These are phyloP conservation scores for Arabidopsis suecica DNA, from an alignment of 345 rosid genomes.

Conservation along the genomic window DNA sequence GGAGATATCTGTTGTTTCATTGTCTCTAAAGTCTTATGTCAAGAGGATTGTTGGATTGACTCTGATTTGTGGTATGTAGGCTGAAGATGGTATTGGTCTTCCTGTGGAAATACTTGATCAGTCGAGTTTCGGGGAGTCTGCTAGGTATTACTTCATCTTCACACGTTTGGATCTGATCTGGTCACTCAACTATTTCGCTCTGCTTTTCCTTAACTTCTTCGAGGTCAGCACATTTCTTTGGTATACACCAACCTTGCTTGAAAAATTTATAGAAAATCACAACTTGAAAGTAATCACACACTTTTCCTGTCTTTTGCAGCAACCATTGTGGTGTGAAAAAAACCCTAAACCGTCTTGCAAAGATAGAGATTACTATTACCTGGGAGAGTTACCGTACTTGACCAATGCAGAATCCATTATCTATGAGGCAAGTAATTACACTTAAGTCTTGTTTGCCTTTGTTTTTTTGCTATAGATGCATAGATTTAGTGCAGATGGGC, in stretches of 20 bases:
- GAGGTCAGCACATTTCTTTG: slow-evolving; percentile 62
- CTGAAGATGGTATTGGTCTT: slow-evolving; percentile 92
- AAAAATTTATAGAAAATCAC: neutral
- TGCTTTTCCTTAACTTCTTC: slow-evolving; percentile 74
- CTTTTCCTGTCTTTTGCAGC: slow-evolving; percentile 53
- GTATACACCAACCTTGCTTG: neutral
- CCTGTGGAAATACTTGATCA: slow-evolving; percentile 89
- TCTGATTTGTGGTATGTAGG: slow-evolving; percentile 53
- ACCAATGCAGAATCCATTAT: slow-evolving; percentile 66
- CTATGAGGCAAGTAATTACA: slow-evolving; percentile 63
- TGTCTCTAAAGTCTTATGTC: neutral
- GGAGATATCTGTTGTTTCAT: neutral
- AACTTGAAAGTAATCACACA: neutral
- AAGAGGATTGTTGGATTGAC: slow-evolving; percentile 8
- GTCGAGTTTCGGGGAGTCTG: slow-evolving; percentile 64
- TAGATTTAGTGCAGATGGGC: neutral
- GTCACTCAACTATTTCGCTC: slow-evolving; percentile 87
- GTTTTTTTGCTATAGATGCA: neutral
- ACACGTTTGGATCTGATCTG: slow-evolving; percentile 68
- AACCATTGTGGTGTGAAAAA: slow-evolving; percentile 86
- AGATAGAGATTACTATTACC: slow-evolving; percentile 75
- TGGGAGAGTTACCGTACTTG: slow-evolving; percentile 93
- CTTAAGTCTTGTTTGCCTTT: neutral
- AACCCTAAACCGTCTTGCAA: slow-evolving; percentile 59
- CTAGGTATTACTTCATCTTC: slow-evolving; percentile 69